phyloP scores from a whole-genome alignment of 768 basidiomycete species.

The Candolleomyces aberdarensis region DNA sequence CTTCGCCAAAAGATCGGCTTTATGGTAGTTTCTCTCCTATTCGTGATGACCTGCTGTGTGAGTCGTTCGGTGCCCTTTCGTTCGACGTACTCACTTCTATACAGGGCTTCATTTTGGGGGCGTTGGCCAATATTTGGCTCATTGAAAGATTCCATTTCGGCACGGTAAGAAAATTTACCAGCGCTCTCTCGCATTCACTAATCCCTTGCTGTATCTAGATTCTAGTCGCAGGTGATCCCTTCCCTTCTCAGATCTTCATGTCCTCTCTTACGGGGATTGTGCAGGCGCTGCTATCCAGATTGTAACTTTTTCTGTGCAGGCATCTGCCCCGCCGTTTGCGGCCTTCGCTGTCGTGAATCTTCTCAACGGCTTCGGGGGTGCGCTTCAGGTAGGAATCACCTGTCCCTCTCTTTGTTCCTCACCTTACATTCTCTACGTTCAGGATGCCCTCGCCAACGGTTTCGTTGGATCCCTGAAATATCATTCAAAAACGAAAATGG shows the following conservation, averaged over 20 bases:
- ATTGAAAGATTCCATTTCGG: slow-evolving; percentile 41
- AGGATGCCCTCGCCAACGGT: slow-evolving; percentile 74
- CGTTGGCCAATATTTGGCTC: slow-evolving; percentile 35
- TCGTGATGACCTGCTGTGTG: slow-evolving; percentile 42
- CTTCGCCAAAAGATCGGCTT: slow-evolving; percentile 37
- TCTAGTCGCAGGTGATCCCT: slow-evolving; percentile 5
- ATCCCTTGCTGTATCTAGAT: neutral
- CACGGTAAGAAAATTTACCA: slow-evolving; percentile 27
- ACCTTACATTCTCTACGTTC: neutral
- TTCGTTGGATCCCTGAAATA: slow-evolving; percentile 59
- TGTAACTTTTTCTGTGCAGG: slow-evolving; percentile 51
- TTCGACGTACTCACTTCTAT: neutral
- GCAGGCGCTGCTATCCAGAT: slow-evolving; percentile 51
- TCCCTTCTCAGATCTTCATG: neutral
- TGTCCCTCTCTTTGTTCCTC: neutral
- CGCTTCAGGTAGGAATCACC: slow-evolving; percentile 36
- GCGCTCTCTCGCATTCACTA: neutral
- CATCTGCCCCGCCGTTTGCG: slow-evolving; percentile 61
- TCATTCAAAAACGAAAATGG: slow-evolving; percentile 62
- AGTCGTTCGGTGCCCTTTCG: neutral
- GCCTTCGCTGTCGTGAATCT: slow-evolving; percentile 48
- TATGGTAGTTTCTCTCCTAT: slow-evolving; percentile 58
- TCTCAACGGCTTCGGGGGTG: slow-evolving; percentile 41
- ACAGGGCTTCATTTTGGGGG: slow-evolving; percentile 40
- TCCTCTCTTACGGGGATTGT: neutral